A percentile compares a stretch with the other conserved stretches of the same genome.
Conservation (phyloP, 768 basidiomycete genomes). For the Tulasnella sp. region DNA sequence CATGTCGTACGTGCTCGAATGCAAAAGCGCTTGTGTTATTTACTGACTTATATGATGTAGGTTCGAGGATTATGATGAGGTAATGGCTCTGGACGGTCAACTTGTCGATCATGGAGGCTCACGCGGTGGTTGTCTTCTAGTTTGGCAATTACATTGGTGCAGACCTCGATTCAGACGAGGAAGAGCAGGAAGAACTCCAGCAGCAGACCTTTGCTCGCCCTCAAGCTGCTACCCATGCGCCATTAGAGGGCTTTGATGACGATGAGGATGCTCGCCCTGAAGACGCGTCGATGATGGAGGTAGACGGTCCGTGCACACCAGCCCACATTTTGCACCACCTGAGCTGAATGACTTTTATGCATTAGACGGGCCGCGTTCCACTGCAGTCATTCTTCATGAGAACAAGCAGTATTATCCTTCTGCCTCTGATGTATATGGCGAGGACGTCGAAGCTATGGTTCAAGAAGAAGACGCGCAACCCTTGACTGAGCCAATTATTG, state of each 20-base stretch:
- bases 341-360: neutral
- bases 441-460: slow-evolving; percentile 91
- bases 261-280: slow-evolving; percentile 57
- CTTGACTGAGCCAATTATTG: slow-evolving; percentile 89
- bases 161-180: slow-evolving; percentile 82
- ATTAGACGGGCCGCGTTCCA: slow-evolving; percentile 64
- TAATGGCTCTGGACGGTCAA: slow-evolving; percentile 20
- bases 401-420: slow-evolving; percentile 98
- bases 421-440: slow-evolving; percentile 86
- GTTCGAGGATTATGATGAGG: slow-evolving; percentile 36
- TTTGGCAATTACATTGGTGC: slow-evolving; percentile 98
- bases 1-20: neutral
- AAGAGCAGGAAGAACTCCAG: slow-evolving; percentile 45
- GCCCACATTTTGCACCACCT: neutral
- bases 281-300: slow-evolving; percentile 71
- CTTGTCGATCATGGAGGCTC: slow-evolving; percentile 8
- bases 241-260: slow-evolving; percentile 79
- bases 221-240: slow-evolving; percentile 50
- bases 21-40: neutral
- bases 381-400: slow-evolving; percentile 86
- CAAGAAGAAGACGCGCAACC: slow-evolving; percentile 99
- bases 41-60: neutral
- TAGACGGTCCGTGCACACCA: slow-evolving; percentile 56
- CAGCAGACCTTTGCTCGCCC: slow-evolving; percentile 10
- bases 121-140: slow-evolving; percentile 39